These are phyloP conservation scores for Nothophoma quercina DNA, from an alignment of 2,329 filamentous ascomycete genomes.

Conservation along the genomic window DNA sequence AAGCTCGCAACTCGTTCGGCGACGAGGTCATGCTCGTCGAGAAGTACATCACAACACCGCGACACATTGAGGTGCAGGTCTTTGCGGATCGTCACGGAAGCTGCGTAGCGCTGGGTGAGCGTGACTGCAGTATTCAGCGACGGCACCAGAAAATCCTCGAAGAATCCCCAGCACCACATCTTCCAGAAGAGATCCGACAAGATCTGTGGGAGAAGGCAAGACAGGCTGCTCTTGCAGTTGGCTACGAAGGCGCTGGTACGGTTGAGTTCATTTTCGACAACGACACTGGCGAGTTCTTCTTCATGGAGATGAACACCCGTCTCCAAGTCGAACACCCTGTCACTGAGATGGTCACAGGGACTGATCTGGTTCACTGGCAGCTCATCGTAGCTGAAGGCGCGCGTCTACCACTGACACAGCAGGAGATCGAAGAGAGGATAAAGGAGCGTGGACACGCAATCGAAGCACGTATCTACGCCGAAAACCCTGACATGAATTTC, in stretches of 20 bases:
- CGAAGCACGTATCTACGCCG: conserved; percentile 95
- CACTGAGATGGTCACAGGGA: conserved; percentile 78
- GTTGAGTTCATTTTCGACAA: conserved; percentile 76
- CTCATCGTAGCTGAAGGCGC: conserved; percentile 81
- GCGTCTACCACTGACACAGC: conserved; percentile 70
- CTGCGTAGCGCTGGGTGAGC: conserved; percentile 68
- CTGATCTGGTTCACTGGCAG: conserved; percentile 94
- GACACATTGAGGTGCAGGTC: conserved; percentile 73
- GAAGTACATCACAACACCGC: conserved; percentile 71
- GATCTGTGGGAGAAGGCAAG: conserved; percentile 72
- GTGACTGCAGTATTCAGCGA: conserved; percentile 71
- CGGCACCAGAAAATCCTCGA: conserved; percentile 73
- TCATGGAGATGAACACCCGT: conserved; percentile 80
- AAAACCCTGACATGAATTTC: conserved; percentile 90
- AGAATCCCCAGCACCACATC: conserved; percentile 70
- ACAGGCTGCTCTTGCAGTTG: conserved; percentile 68
- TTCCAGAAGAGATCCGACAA: conserved; percentile 65
- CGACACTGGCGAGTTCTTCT: conserved; percentile 70
- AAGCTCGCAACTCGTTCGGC: conserved; percentile 69
- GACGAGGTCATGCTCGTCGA: conserved; percentile 73
- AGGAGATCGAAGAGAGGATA: conserved; percentile 74
- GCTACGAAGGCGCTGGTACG: conserved; percentile 71
- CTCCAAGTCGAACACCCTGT: conserved; percentile 98
- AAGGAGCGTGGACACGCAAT: conserved; percentile 82
- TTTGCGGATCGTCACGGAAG: conserved; percentile 72